A percentile compares a stretch with the other conserved stretches of the same genome.
Evolutionary conservation across 2,329 filamentous ascomycete species (phyloP).

Genomic region (Alternaria sp.): DNA sequence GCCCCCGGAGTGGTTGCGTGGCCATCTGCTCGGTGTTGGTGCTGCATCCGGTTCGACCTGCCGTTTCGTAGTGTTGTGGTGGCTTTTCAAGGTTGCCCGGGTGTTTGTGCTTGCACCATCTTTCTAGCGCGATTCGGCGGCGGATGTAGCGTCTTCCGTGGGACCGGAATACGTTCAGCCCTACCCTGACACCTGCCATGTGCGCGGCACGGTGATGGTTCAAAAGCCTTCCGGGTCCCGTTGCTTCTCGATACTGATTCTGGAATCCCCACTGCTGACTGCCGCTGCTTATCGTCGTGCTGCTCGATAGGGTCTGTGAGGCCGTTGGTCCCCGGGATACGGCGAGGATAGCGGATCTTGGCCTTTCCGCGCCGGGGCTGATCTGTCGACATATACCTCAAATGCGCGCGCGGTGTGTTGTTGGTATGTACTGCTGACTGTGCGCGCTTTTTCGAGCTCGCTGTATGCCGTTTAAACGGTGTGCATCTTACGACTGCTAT

Average conservation of each 20-base stretch:
- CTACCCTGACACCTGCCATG: constrained; percentile 4
- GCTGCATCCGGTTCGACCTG: constrained; percentile 1
- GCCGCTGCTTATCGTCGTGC: not conserved
- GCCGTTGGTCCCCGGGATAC: not conserved
- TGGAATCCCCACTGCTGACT: not conserved
- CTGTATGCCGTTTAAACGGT: not conserved
- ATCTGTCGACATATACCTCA: not conserved
- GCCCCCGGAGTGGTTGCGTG: not conserved
- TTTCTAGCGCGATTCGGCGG: not conserved
- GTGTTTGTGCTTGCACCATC: not conserved
- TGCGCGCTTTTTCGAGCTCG: not conserved
- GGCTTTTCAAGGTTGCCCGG: not conserved
- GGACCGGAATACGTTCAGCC: constrained; percentile 7
- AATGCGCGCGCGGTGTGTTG: not conserved
- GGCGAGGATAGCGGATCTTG: not conserved
- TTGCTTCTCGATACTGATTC: not conserved
- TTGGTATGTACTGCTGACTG: not conserved
- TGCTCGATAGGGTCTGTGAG: not conserved
- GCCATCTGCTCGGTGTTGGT: constrained; percentile 2
- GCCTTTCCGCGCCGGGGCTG: not conserved
- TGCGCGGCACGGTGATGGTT: not conserved
- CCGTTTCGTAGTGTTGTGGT: not conserved
- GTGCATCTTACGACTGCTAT: not conserved
- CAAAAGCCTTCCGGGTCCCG: constrained; percentile 7
- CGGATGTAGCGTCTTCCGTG: constrained; percentile 11